Evolutionary conservation across 495 filamentous ascomycete genomes (phyloP).

Genomic region (Aspergillus biplanus): DNA sequence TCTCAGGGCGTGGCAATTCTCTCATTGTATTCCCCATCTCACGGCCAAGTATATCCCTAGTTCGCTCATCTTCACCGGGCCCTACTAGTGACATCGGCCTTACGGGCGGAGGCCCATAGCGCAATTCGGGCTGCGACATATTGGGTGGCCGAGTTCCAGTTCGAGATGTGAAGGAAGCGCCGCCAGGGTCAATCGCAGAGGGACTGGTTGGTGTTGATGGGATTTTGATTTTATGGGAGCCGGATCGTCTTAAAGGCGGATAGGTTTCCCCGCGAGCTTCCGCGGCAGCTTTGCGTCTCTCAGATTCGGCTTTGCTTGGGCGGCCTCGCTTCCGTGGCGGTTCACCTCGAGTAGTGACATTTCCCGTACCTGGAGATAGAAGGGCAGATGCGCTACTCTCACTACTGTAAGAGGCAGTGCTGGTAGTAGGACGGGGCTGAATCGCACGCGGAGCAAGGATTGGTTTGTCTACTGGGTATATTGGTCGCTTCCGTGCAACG

Average conservation of each 20-base stretch:
- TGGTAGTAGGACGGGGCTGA: conserved; percentile 44
- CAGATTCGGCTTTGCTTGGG: conserved; percentile 60
- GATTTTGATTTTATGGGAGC: conserved; percentile 36
- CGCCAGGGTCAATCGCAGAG: conserved; percentile 20
- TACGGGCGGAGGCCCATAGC: conserved; percentile 21
- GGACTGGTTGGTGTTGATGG: conserved; percentile 42
- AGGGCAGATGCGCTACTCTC: conserved; percentile 45
- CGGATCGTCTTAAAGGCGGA: conserved; percentile 42
- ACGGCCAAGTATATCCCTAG: conserved; percentile 28
- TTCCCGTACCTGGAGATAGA: conserved; percentile 40
- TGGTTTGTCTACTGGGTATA: conserved; percentile 41
- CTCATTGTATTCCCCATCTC: conserved; percentile 32
- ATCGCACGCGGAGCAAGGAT: conserved; percentile 40
- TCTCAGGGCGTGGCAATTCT: conserved; percentile 41
- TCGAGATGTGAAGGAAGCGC: conserved; percentile 12
- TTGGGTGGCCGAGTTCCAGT: conserved; percentile 15
- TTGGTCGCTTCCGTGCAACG: conserved; percentile 39
- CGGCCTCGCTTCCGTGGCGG: conserved; percentile 62
- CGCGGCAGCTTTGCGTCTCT: conserved; percentile 54
- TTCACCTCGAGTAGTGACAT: conserved; percentile 31
- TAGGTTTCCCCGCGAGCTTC: conserved; percentile 56
- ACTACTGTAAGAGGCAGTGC: conserved; percentile 42
- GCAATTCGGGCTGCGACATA: conserved; percentile 20
- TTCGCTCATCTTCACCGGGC: conserved; percentile 24
- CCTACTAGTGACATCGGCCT: conserved; percentile 18